Evolutionary conservation across 345 rosid species (phyloP).

Genomic region (Eucalyptus dawsonii): DNA sequence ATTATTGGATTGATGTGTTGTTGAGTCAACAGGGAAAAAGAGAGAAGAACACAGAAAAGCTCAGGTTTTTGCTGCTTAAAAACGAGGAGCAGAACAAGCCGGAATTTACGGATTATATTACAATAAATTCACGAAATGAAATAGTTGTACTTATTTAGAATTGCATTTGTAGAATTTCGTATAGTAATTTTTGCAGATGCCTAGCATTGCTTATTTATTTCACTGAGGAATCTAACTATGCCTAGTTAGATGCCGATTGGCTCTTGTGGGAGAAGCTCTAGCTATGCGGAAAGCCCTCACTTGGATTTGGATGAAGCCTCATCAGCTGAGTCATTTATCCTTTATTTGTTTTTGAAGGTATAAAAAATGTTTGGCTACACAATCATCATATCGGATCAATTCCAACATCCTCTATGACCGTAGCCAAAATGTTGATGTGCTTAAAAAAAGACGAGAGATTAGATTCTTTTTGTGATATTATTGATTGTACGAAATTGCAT

Average conservation of each 20-base stretch:
- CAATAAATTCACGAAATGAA: neutral
- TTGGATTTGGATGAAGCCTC: neutral
- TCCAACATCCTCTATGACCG: neutral
- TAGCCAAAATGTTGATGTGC: neutral
- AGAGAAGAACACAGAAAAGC: neutral
- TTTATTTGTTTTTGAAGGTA: neutral
- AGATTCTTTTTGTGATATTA: neutral
- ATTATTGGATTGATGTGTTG: neutral
- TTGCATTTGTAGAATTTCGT: neutral
- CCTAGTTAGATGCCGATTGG: neutral
- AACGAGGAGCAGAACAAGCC: neutral
- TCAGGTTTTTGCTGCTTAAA: neutral
- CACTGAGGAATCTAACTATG: neutral
- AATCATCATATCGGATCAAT: too few species aligned
- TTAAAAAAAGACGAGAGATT: neutral
- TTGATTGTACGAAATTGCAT: neutral
- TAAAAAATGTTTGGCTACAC: neutral
- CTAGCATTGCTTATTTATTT: neutral
- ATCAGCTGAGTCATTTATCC: neutral
- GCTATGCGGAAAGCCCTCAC: neutral
- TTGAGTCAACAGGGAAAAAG: neutral
- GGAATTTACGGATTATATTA: neutral
- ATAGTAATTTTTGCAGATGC: neutral
- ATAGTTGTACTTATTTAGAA: neutral
- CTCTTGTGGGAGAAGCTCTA: neutral